Base-by-base conservation (phyloP, 768 basidiomycete genomes). In the Lentinula sp. region DNA sequence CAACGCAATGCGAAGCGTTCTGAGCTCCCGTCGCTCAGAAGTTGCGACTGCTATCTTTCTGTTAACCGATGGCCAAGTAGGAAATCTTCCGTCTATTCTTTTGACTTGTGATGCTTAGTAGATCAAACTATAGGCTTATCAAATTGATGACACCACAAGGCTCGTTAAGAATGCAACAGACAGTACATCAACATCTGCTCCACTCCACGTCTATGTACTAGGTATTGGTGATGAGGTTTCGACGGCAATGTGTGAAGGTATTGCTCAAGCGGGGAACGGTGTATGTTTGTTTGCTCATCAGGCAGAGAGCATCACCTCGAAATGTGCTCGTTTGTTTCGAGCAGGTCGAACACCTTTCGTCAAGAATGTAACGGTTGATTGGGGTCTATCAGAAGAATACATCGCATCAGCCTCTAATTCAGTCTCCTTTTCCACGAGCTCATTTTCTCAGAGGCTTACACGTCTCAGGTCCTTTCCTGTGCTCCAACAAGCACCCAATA, bases 201-300 rank as follows among this genome's bases (percentile, higher is more conserved):
- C 74, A 7, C 61, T 83, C 2, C 81, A 84, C 7, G 73, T 86
- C 3, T 88, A 85, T 61, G 75, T 78, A 8, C 76, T 88, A 32
- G 57, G 57, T 28, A 56, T 88, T 13, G 86, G 87, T 11, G 54
- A 71, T 23, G 64, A 63, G 0, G 77, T 80, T 2, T 85, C 84
- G 3, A 81, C 75, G 3, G 80, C 75, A 0, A 74, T 81, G 64
- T 83, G 82, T 64, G 76, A 82, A 62, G 70, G 76, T 3, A 79
- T 88, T n/a, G 84, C 86, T 0, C 68, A 73, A 16, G 74, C 74
- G 1, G 86, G 87, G 1, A 75, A 80, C 9, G 87, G 86, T 15
- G 71, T 74, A 31, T 78, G 68, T 54, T 69, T 83, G 0, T 79
- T 81, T 59, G 81, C 85, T 4, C 67, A 73, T 6, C 68, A 75